Evolutionary conservation across 345 rosid species (phyloP), one percentile per base, ranked within the genome.

Genomic region (Eucalyptus curtisii): DNA sequence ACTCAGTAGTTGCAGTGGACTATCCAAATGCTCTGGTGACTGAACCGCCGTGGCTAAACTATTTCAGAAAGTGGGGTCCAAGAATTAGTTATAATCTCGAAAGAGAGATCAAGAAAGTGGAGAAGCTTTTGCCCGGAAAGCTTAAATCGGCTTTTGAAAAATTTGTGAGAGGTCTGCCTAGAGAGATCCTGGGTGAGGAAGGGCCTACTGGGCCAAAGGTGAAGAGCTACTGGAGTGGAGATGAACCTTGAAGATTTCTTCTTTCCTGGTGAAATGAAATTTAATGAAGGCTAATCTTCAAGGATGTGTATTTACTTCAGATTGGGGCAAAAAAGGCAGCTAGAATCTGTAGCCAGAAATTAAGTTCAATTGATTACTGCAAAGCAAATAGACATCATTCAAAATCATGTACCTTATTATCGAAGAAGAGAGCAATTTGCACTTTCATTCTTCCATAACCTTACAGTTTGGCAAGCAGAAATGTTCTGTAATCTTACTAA

Each of bases 171-270:
- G 61, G 88, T 86, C 68, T 90, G 44, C 91, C 91, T 15, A 55
- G 66, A 15, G 91, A 90, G 87, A 85, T 88, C 40, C 86, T 90
- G 19, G 91, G 91, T 22, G 89, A 90, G 79, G 89, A 86, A 86
- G 91, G 91, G 31, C 91, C 91, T 33, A 79, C 89, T 7, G 89
- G 89, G 31, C 90, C 90, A 4, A 89, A 89, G 90, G 86, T 55
- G 86, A 89, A 90, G 85, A 86, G 49, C 86, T 88, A 53, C 88
- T 90, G 91, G 91, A 59, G 31, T 50, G 91, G 89, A 31, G 91
- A 88, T 44, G 91, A 90, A 88, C 64, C 47, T 22, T 89, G 61
- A 87, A 31, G 81, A 49, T 45, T 68, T 71, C 25, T 30, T 55
- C 17, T 31, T n/a, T 86, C 52, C n/a, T 12, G 4, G n/a, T 33